Evolutionary conservation across 345 rosid species (phyloP).

Genomic region (Sonneratia alba): DNA sequence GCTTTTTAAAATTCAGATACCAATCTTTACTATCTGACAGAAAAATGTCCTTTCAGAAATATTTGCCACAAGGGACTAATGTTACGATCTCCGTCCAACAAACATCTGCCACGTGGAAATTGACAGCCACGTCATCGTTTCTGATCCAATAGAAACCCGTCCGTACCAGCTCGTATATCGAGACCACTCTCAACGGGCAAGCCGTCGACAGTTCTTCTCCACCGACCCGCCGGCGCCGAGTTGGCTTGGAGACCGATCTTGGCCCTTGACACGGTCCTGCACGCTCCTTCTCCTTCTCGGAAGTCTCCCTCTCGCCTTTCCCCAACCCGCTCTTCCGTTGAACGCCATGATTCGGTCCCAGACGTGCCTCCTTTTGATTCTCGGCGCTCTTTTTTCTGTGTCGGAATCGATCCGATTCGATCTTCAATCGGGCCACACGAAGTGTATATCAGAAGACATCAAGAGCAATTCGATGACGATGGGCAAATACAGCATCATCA

Average conservation of each 20-base stretch:
- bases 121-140: background rate
- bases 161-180: too few species aligned
- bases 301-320: background rate
- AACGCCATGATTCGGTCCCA: background rate
- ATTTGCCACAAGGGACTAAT: background rate
- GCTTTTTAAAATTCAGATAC: background rate
- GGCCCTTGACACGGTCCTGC: background rate
- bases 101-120: background rate
- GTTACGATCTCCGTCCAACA: background rate
- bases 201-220: background rate
- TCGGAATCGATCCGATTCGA: conserved; percentile 71
- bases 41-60: background rate
- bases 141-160: background rate
- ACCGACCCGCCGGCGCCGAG: background rate
- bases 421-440: conserved; percentile 63
- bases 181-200: background rate
- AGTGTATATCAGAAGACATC: conserved; percentile 84
- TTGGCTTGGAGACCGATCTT: background rate
- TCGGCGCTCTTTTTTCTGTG: conserved; percentile 20
- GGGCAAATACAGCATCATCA: conserved; percentile 75
- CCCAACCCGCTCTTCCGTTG: background rate
- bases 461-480: conserved; percentile 79
- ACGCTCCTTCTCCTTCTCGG: background rate
- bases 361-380: background rate
- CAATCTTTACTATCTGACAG: background rate